Evolutionary conservation across 495 filamentous ascomycete species (phyloP).

Genomic region (Hypomontagnella submonticulosa): DNA sequence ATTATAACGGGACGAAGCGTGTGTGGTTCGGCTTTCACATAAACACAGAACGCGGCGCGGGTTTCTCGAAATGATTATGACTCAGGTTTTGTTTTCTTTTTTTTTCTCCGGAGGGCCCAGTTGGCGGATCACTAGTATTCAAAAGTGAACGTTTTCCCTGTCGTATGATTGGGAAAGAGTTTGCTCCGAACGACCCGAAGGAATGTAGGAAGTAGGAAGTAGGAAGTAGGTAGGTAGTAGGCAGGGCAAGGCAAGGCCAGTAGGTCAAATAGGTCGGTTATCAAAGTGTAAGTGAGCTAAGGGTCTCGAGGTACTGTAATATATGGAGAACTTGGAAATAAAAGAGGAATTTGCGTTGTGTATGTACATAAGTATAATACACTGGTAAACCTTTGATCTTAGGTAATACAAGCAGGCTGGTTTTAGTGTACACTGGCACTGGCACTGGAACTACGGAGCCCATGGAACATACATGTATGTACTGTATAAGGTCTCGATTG

Average conservation of each 20-base stretch:
- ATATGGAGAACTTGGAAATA: slow-evolving; percentile 6
- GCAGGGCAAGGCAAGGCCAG: slow-evolving; percentile 10
- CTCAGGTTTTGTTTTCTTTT: slow-evolving; percentile 27
- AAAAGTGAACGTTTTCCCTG: slow-evolving; percentile 14
- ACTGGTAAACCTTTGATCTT: slow-evolving; percentile 2
- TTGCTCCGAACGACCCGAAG: slow-evolving; percentile 43
- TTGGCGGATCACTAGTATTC: slow-evolving; percentile 26
- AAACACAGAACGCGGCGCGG: slow-evolving; percentile 24
- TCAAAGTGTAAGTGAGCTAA: slow-evolving; percentile 12
- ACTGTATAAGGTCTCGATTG: background rate
- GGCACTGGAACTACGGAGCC: background rate
- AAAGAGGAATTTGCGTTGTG: background rate
- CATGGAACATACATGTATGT: background rate
- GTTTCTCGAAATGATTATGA: slow-evolving; percentile 36
- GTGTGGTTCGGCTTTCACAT: slow-evolving; percentile 24
- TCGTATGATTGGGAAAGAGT: slow-evolving; percentile 42
- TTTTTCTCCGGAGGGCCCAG: slow-evolving; percentile 16
- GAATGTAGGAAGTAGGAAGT: slow-evolving; percentile 24
- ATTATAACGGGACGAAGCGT: slow-evolving; percentile 15
- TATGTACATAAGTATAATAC: slow-evolving; percentile 6
- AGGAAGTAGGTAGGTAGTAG: slow-evolving; percentile 29
- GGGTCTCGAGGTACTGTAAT: slow-evolving; percentile 5
- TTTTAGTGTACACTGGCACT: background rate
- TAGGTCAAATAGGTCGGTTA: slow-evolving; percentile 6
- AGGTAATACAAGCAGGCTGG: slow-evolving; percentile 8